Conservation (phyloP, 2,329 filamentous ascomycete genomes). For the Alternaria sp. region DNA sequence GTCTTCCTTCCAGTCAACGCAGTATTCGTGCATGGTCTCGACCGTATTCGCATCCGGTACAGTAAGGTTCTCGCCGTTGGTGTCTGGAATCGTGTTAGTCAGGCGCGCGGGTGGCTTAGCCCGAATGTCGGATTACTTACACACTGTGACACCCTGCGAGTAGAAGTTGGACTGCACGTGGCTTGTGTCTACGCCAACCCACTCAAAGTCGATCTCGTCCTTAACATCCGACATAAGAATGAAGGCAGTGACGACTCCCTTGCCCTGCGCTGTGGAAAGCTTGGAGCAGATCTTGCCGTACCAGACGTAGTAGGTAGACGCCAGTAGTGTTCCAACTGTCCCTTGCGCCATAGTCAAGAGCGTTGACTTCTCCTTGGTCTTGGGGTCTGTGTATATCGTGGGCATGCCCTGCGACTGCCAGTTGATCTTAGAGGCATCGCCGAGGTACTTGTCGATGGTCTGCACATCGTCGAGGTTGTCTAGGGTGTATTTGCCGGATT, state of each 20-base stretch:
- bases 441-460: constrained; percentile 82
- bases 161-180: constrained; percentile 95
- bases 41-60: constrained; percentile 69
- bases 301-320: constrained; percentile 90
- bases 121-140: constrained; percentile 60
- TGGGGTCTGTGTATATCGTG: constrained; percentile 65
- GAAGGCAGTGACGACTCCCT: constrained; percentile 95
- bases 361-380: constrained; percentile 51
- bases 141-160: constrained; percentile 90
- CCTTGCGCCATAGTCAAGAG: constrained; percentile 88
- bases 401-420: constrained; percentile 89
- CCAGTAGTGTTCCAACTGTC: constrained; percentile 85
- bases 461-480: constrained; percentile 72
- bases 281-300: constrained; percentile 90
- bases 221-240: constrained; percentile 95
- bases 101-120: background rate
- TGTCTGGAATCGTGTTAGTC: constrained; percentile 60
- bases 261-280: constrained; percentile 82
- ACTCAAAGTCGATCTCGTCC: constrained; percentile 98
- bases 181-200: constrained; percentile 78
- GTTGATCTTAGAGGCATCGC: constrained; percentile 78
- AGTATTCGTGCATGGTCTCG: constrained; percentile 81
- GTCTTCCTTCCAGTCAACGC: constrained; percentile 91
- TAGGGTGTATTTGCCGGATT: constrained; percentile 76
- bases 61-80: constrained; percentile 75